A percentile compares a stretch with the other conserved stretches of the same genome.
Evolutionary conservation across 2,329 filamentous ascomycete genomes (phyloP).

Genomic region (Fusarium cyanostomum): DNA sequence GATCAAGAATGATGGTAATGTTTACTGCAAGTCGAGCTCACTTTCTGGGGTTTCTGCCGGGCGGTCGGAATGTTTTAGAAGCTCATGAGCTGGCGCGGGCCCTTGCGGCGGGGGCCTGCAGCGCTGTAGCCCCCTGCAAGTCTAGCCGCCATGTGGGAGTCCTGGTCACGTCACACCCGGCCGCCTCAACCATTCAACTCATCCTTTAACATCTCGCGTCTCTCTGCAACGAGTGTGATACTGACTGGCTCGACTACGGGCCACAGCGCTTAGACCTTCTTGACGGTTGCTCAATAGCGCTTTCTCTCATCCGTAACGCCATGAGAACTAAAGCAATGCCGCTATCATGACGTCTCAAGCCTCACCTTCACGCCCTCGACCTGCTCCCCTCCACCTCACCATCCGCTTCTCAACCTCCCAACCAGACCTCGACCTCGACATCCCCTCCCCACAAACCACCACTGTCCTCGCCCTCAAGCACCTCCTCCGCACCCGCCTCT

Average conservation of each 20-base stretch:
- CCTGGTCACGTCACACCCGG: constrained; percentile 23
- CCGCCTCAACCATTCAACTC: not conserved
- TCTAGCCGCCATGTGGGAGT: constrained; percentile 3
- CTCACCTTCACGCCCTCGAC: constrained; percentile 34
- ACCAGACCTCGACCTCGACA: constrained; percentile 82
- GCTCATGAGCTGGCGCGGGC: constrained; percentile 11
- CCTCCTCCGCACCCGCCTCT: constrained; percentile 78
- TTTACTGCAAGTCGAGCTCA: constrained; percentile 31
- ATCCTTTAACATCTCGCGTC: not conserved
- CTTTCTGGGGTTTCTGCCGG: constrained; percentile 48
- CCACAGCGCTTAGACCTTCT: too few relatives aligned
- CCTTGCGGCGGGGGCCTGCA: constrained; percentile 19
- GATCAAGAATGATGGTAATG: constrained; percentile 14
- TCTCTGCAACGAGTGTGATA: too few relatives aligned
- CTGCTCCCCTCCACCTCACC: constrained; percentile 73
- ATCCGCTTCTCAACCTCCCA: constrained; percentile 90
- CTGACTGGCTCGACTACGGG: too few relatives aligned
- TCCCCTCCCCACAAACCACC: constrained; percentile 72
- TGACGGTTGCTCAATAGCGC: not conserved
- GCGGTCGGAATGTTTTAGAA: constrained; percentile 43
- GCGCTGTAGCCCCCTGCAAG: constrained; percentile 18
- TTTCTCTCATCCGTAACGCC: not conserved
- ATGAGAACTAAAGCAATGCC: constrained; percentile 31
- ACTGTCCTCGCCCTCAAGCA: constrained; percentile 84
- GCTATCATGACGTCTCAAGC: constrained; percentile 41